These are phyloP conservation scores for Penicillium psychrosexuale DNA, from an alignment of 2,329 filamentous ascomycete genomes.

Conservation along the genomic window DNA sequence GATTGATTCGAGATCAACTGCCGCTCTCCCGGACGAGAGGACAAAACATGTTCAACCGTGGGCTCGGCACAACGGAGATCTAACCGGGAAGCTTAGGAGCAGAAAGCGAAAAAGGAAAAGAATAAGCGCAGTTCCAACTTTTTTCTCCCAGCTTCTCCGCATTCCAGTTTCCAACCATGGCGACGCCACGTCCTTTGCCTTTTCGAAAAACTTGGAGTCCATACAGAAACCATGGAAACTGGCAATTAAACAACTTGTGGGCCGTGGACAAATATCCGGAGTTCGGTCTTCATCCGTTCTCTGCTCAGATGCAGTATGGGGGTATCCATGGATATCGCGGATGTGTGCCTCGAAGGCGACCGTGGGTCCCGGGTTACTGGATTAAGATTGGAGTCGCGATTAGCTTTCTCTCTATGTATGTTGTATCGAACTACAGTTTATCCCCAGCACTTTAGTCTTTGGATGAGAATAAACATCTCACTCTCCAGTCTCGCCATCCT, in stretches of 20 bases:
- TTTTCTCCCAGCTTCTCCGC: constrained; percentile 2
- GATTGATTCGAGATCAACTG: neutral
- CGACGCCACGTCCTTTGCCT: neutral
- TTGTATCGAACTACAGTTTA: neutral
- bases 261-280: neutral
- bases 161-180: neutral
- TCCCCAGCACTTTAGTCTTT: neutral
- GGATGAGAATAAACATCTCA: neutral
- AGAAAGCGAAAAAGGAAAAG: neutral
- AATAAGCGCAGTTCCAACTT: neutral
- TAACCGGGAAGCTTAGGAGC: neutral
- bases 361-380: constrained; percentile 13
- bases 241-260: neutral
- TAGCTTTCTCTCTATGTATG: constrained; percentile 2
- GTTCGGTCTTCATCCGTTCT: neutral
- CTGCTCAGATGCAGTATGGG: constrained; percentile 7
- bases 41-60: neutral
- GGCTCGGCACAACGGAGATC: constrained; percentile 1
- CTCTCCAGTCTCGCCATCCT: neutral
- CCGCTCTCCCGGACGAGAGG: constrained; percentile 2
- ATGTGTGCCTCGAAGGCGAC: constrained; percentile 13
- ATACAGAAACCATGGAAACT: neutral
- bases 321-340: constrained; percentile 14
- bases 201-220: neutral
- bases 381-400: constrained; percentile 1